Evolutionary conservation across 2,329 filamentous ascomycete species (phyloP), one percentile per base, ranked within the genome.

Genomic region (Colletotrichum zoysiae): DNA sequence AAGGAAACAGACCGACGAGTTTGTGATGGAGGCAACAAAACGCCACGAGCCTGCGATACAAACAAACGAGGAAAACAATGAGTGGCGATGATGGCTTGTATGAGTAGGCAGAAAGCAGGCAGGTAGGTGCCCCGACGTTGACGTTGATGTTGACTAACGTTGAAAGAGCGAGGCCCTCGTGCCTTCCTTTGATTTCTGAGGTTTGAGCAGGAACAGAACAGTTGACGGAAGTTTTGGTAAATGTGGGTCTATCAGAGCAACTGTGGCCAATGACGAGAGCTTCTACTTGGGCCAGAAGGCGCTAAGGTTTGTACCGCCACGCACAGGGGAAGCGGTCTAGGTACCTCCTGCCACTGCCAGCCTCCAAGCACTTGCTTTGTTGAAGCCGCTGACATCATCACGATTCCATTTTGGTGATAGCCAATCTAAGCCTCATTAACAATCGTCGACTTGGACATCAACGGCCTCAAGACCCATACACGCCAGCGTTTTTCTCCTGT

Each of bases 331-430:
- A 42, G 11, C 35, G 14, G 5, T 5, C 5, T 11, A 42, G 5
- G 40, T 42, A 44, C 42, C 16, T 46, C 44, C 18, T 46, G 6
- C 20, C 30, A 30, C 30, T 30, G 30, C 30, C 30, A 30, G 26
- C 1, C 26, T 26, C 30, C 30, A 30, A 30, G 30, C 30, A 4
- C 20, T 18, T 18, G 40, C 42, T 44, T 30, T 35, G 8, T 40
- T 30, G 38, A 46, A 42, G 26, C 20, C 55, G 61, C 61, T 56
- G 61, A 64, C 61, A 46, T 64, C 61, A 64, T 64, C 61, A 23
- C 40, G 8, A 56, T 40, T 55, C n/a, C 46, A n/a, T 30, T n/a
- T 5, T 26, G 23, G 35, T 46, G 30, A 40, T 38, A 18, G 8
- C 38, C 33, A 26, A n/a, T 35, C 9, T 55, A 9, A 16, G 50